Evolutionary conservation across 108 stramenopile genomes (phyloP).

Genomic region (Nitzschia sp.): DNA sequence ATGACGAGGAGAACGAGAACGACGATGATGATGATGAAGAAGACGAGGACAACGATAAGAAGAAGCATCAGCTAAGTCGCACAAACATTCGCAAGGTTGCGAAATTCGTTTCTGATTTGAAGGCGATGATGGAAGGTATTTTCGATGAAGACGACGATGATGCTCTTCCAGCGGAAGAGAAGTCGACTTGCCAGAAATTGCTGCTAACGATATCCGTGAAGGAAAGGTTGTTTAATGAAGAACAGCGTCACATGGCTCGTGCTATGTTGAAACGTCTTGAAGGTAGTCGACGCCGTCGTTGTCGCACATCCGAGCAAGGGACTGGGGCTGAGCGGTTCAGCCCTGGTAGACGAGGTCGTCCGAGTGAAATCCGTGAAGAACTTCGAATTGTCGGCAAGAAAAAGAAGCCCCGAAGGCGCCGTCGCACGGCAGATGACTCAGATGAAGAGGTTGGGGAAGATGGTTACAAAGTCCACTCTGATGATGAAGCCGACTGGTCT

Average conservation of each 20-base stretch:
- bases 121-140: constrained; percentile 83
- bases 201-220: constrained; percentile 79
- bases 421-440: constrained; percentile 27
- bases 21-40: constrained; percentile 32
- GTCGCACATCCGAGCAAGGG: constrained; percentile 59
- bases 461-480: constrained; percentile 72
- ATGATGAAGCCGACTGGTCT: constrained; percentile 83
- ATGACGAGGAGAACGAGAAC: constrained; percentile 5
- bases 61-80: constrained; percentile 41
- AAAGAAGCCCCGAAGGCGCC: constrained; percentile 51
- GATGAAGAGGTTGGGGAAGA: constrained; percentile 57
- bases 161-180: constrained; percentile 58
- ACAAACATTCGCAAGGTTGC: constrained; percentile 70
- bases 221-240: constrained; percentile 73
- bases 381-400: constrained; percentile 70
- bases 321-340: neutral
- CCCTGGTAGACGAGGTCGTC: constrained; percentile 23
- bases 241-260: constrained; percentile 64
- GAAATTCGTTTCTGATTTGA: constrained; percentile 81
- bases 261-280: constrained; percentile 70
- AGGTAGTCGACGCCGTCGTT: constrained; percentile 74
- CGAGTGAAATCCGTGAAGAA: constrained; percentile 60
- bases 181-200: constrained; percentile 67
- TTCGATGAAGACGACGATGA: constrained; percentile 80
- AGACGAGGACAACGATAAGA: constrained; percentile 16